Evolutionary conservation across 768 basidiomycete genomes (phyloP), one percentile per base, ranked within the genome.

Genomic region (Suillus americanus): DNA sequence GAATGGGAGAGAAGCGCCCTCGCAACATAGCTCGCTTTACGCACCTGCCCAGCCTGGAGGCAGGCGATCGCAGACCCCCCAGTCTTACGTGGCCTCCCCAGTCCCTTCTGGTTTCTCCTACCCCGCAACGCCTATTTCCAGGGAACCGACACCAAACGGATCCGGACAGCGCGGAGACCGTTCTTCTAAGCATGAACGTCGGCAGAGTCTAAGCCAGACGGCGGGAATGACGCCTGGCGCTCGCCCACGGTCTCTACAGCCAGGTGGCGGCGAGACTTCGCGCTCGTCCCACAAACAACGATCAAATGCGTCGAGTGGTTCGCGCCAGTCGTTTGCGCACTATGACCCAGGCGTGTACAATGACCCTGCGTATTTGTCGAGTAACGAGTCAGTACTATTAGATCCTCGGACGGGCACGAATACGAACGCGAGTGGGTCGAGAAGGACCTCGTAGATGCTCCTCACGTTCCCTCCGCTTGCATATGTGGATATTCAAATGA

Each of bases 81-180:
- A 69, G 18, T 64, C 70, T 3, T 76, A 76, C 18, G 70, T 74
- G 3, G 33, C 68, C 14, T 69, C 75, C 12, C 68, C 74, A 9
- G 69, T 72, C 9, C 75, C 75, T 38, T 18, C 64, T 10, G 74
- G 70, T 0, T 30, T 74, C 45, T 66, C 66, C 3, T 76, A 76
- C 37, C 73, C 75, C 8, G 70, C 63, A 0, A 74, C 74, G 40
- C 76, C 75, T 16, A 61, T 76, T 50, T 67, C 71, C 20, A 75
- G 75, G 28, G 69, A 70, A 0, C 66, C 68, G n/a, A 18, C 62
- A 5, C 71, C 65, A 60, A 65, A 55, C 3, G 62, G 48, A 16
- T 60, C 60, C 0, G 50, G 56, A 1, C 33, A 23, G 2, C n/a
- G 35, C 1, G 67, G 67, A 30, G 56, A 67, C 7, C 68, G 75